Evolutionary conservation across 139 green algal genomes (phyloP).

Genomic region (Chlorella ohadii): DNA sequence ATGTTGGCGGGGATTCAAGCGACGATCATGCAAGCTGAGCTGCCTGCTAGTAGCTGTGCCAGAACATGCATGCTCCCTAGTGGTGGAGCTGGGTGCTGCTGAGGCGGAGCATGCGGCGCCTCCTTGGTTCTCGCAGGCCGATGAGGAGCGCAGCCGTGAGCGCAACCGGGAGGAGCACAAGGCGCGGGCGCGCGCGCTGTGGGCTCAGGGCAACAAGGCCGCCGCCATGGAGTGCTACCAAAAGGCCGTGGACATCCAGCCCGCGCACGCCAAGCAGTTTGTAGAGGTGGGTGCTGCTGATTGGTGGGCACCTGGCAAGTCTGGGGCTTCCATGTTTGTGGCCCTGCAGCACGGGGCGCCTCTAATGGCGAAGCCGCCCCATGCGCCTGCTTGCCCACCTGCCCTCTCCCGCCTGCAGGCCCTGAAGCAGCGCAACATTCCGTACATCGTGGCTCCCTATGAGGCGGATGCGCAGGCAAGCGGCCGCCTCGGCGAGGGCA

Average conservation of each 20-base stretch:
- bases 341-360: neutral
- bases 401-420: slow-evolving; percentile 8
- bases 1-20: no score
- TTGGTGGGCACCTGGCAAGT: neutral
- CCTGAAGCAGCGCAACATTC: slow-evolving; percentile 58
- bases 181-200: slow-evolving; percentile 42
- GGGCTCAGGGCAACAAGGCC: slow-evolving; percentile 72
- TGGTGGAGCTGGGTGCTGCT: no score
- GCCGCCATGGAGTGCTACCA: slow-evolving; percentile 91
- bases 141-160: slow-evolving; percentile 81
- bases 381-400: neutral
- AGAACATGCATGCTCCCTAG: no score
- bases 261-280: slow-evolving; percentile 80
- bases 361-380: neutral
- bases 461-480: slow-evolving; percentile 90
- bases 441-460: slow-evolving; percentile 95
- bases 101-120: no score
- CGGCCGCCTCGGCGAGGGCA: no score
- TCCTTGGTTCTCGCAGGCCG: neutral
- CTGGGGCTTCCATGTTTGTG: neutral
- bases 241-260: slow-evolving; percentile 86
- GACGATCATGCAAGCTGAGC: no score
- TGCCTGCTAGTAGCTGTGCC: no score
- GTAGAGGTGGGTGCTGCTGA: slow-evolving; percentile 68
- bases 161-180: slow-evolving; percentile 55